phyloP scores from a whole-genome alignment of 192 early-diverging fungal genomes.

The Rhizophagus clarus region DNA sequence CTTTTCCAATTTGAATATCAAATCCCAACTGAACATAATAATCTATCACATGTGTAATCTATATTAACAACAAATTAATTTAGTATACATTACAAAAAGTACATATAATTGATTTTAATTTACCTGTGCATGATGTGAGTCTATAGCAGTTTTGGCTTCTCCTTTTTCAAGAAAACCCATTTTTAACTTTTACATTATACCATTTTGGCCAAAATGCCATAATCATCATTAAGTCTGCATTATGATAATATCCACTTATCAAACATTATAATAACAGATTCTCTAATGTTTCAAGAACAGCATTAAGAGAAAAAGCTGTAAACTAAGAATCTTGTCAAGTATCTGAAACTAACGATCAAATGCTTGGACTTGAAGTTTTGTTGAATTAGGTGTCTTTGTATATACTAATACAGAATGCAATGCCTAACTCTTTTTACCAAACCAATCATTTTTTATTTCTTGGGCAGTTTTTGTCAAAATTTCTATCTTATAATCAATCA shows the following conservation, averaged over 20 bases:
- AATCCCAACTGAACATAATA: neutral
- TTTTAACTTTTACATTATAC: neutral
- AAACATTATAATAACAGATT: constrained; percentile 6
- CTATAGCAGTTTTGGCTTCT: neutral
- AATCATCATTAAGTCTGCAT: constrained; percentile 14
- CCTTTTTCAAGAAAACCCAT: constrained; percentile 3
- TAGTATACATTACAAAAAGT: neutral
- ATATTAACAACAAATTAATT: neutral
- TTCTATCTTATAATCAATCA: constrained; percentile 13
- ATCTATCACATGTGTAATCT: neutral
- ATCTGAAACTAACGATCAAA: neutral
- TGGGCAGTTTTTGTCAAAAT: neutral
- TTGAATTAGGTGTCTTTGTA: neutral
- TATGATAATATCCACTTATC: constrained; percentile 6
- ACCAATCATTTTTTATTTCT: neutral
- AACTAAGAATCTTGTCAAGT: neutral
- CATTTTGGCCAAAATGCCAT: neutral
- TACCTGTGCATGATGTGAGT: constrained; percentile 4
- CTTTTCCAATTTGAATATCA: neutral
- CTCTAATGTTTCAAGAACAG: neutral
- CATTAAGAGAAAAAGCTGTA: neutral
- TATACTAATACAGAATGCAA: neutral
- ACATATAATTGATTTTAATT: neutral
- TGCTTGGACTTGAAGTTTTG: neutral
- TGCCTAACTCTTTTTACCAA: neutral